Percentiles rank a stretch among this genome's conserved stretches.
Conservation (phyloP, 1,284 basidiomycete genomes). For the Phlebopus sp. region DNA sequence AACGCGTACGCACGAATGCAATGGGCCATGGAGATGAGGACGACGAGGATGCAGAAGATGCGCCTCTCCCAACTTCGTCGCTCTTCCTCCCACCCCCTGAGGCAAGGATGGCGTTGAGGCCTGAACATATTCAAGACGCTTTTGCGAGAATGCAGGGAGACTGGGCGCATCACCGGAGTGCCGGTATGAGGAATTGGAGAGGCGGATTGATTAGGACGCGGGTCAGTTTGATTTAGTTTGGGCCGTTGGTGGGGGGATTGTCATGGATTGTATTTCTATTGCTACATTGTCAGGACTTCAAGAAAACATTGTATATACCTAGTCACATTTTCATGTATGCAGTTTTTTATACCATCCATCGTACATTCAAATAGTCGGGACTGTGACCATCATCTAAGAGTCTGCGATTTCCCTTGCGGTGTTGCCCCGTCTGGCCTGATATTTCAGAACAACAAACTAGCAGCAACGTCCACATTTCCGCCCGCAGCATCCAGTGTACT, state of each 20-base stretch:
- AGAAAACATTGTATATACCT: background rate
- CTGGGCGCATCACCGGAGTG: constrained; percentile 73
- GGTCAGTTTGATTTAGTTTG: constrained; percentile 68
- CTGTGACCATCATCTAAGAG: background rate
- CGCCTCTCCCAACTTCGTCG: constrained; percentile 61
- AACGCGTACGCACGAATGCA: constrained; percentile 51
- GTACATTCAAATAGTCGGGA: background rate
- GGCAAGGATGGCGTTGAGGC: constrained; percentile 70
- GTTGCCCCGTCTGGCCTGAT: background rate
- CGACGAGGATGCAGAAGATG: constrained; percentile 56
- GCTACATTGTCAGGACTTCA: constrained; percentile 10
- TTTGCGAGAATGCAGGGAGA: constrained; percentile 86
- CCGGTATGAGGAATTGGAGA: constrained; percentile 85
- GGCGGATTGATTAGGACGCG: constrained; percentile 78
- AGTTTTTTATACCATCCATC: background rate
- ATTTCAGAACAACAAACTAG: constrained; percentile 75
- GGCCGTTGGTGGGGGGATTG: no score
- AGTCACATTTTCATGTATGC: background rate
- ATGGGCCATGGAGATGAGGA: constrained; percentile 45
- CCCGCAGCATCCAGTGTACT: constrained; percentile 74
- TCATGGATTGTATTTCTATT: constrained; percentile 10
- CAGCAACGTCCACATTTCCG: constrained; percentile 88
- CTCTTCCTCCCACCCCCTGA: constrained; percentile 80
- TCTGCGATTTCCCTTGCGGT: background rate
- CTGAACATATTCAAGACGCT: constrained; percentile 87